Evolutionary conservation across 2,329 filamentous ascomycete genomes (phyloP).

Genomic region (Aspergillus pseudotamarii): DNA sequence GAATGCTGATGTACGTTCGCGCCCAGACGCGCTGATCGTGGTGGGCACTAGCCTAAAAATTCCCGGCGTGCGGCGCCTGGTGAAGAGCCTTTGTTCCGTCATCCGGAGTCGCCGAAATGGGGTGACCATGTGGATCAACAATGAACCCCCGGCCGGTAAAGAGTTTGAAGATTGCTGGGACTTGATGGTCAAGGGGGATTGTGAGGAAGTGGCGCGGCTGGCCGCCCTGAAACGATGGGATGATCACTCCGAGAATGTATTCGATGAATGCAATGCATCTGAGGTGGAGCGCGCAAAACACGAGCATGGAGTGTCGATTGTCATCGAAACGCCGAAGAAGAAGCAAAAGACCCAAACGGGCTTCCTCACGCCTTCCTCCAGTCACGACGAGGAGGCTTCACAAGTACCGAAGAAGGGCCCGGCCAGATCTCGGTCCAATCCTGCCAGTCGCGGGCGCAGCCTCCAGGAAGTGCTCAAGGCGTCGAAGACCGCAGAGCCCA

Average conservation of each 20-base stretch:
- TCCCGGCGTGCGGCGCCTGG: slow-evolving; percentile 84
- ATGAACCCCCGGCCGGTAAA: slow-evolving; percentile 76
- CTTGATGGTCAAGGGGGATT: slow-evolving; percentile 81
- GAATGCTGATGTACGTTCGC: slow-evolving; percentile 77
- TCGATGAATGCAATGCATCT: slow-evolving; percentile 47
- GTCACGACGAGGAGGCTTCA: slow-evolving; percentile 38
- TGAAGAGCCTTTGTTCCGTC: slow-evolving; percentile 85
- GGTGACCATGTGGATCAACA: slow-evolving; percentile 92
- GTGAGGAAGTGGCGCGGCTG: slow-evolving; percentile 80
- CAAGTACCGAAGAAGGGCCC: slow-evolving; percentile 25
- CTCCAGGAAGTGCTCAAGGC: slow-evolving; percentile 29
- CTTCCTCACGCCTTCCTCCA: slow-evolving; percentile 48
- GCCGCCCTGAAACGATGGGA: slow-evolving; percentile 65
- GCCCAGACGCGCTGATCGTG: slow-evolving; percentile 90
- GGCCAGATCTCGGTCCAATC: slow-evolving; percentile 24
- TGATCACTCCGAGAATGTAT: slow-evolving; percentile 47
- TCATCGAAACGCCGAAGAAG: slow-evolving; percentile 45
- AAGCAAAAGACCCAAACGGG: slow-evolving; percentile 35
- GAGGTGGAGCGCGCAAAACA: slow-evolving; percentile 48
- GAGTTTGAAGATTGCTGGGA: slow-evolving; percentile 95
- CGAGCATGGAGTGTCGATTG: slow-evolving; percentile 42
- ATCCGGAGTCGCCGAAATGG: slow-evolving; percentile 78
- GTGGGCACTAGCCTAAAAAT: slow-evolving; percentile 96
- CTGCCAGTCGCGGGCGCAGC: slow-evolving; percentile 34
- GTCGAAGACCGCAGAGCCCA: slow-evolving; percentile 17